Percentiles rank a stretch among this genome's conserved stretches.
phyloP scores from a whole-genome alignment of 2,329 filamentous ascomycete species.

The Aspergillus bombycis region DNA sequence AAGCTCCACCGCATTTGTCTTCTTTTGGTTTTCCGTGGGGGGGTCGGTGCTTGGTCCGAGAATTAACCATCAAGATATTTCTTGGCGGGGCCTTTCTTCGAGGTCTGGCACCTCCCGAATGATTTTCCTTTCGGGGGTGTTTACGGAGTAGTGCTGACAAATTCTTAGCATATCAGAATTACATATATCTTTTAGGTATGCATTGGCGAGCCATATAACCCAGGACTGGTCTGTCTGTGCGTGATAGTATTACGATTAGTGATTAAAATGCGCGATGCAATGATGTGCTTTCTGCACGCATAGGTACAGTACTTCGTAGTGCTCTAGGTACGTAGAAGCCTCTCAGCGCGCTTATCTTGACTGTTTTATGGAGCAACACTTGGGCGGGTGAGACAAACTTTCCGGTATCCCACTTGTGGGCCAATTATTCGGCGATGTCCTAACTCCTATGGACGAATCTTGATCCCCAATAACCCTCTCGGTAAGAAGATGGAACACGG shows the following conservation, averaged over 20 bases:
- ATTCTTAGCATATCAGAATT: background rate
- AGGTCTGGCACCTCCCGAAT: background rate
- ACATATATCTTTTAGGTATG: background rate
- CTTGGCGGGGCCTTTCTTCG: background rate
- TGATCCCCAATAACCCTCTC: constrained; percentile 5
- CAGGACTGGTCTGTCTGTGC: background rate
- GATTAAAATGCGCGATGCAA: background rate
- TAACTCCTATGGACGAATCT: constrained; percentile 3
- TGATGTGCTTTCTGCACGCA: background rate
- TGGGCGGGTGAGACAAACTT: constrained; percentile 7
- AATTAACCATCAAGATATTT: constrained; percentile 7
- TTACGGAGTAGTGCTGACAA: background rate
- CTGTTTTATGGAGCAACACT: background rate
- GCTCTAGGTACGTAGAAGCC: background rate
- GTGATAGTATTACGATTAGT: background rate
- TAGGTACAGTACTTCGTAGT: background rate
- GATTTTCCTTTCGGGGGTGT: background rate
- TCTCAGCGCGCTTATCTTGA: constrained; percentile 1
- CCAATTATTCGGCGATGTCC: constrained; percentile 13
- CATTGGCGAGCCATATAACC: background rate
- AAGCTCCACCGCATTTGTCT: constrained; percentile 1
- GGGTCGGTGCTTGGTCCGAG: constrained; percentile 4
- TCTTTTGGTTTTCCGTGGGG: background rate
- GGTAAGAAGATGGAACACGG: constrained; percentile 12
- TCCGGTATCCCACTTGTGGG: constrained; percentile 7